Conservation (phyloP, 2,329 filamentous ascomycete species). For the Trichoderma endophyticum region DNA sequence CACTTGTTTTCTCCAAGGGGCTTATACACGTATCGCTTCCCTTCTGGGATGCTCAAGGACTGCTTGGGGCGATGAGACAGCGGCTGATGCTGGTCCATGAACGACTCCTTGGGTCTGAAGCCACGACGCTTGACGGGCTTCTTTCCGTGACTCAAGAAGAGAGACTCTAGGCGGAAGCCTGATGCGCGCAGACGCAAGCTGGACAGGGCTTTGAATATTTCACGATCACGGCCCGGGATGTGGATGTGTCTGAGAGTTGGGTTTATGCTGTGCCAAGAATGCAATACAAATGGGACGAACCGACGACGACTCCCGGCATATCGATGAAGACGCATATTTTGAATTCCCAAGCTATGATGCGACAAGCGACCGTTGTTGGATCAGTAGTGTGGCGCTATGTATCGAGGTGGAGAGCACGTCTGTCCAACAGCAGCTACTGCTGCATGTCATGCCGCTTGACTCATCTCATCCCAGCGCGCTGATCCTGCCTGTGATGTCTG, state of each 20-base stretch:
- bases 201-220: too few relatives aligned
- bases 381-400: constrained; percentile 15
- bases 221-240: background rate
- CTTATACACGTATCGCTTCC: constrained; percentile 22
- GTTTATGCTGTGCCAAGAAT: background rate
- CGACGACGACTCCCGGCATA: background rate
- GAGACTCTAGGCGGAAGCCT: background rate
- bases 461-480: background rate
- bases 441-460: constrained; percentile 14
- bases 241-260: background rate
- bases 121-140: constrained; percentile 5
- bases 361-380: background rate
- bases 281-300: background rate
- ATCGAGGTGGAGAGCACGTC: constrained; percentile 7
- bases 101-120: background rate
- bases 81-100: background rate
- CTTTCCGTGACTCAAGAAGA: background rate
- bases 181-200: background rate
- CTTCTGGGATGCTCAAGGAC: background rate
- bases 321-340: background rate
- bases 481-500: background rate
- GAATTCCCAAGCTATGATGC: background rate
- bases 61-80: background rate
- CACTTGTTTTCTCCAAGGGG: constrained; percentile 23
- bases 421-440: constrained; percentile 2